Percentiles rank a stretch among this genome's conserved stretches.
Evolutionary conservation across 129 eudicot species (phyloP).

Genomic region (Flaveria bidentis): DNA sequence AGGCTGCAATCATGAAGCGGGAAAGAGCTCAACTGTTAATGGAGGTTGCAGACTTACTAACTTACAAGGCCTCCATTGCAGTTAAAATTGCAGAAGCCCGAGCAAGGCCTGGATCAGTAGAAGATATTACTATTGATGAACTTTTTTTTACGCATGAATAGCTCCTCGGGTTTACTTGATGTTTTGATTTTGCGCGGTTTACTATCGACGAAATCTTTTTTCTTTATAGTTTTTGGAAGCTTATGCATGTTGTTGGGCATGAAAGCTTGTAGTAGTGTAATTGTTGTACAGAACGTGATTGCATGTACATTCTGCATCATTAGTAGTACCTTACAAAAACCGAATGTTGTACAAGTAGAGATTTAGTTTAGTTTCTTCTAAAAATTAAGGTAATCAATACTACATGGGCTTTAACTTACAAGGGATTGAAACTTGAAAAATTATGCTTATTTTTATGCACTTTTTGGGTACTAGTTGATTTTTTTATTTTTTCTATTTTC

Average conservation of each 20-base stretch:
- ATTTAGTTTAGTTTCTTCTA: conserved; percentile 33
- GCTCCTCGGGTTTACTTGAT: neutral
- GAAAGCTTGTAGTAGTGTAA: conserved; percentile 52
- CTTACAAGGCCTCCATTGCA: conserved; percentile 80
- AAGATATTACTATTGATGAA: neutral
- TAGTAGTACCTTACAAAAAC: conserved; percentile 30
- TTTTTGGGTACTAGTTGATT: too few relatives aligned
- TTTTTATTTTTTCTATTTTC: too few relatives aligned
- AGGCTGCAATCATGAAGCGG: conserved; percentile 60
- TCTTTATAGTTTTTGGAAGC: conserved; percentile 37
- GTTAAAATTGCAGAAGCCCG: conserved; percentile 73
- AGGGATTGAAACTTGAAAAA: neutral
- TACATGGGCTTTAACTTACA: conserved; percentile 22
- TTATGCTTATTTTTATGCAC: neutral
- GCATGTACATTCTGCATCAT: conserved; percentile 73
- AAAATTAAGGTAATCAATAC: conserved; percentile 10
- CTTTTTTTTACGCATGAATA: conserved; percentile 16
- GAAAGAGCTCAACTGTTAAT: conserved; percentile 70
- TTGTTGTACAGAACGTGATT: conserved; percentile 67
- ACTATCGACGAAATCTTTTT: conserved; percentile 17
- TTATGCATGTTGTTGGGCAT: conserved; percentile 35
- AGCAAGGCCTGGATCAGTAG: conserved; percentile 22
- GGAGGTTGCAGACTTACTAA: conserved; percentile 75
- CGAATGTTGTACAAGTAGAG: conserved; percentile 37
- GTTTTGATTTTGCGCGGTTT: conserved; percentile 30